Evolutionary conservation across 805 yeast species (phyloP).

Genomic region (Kuraishia piskuri): DNA sequence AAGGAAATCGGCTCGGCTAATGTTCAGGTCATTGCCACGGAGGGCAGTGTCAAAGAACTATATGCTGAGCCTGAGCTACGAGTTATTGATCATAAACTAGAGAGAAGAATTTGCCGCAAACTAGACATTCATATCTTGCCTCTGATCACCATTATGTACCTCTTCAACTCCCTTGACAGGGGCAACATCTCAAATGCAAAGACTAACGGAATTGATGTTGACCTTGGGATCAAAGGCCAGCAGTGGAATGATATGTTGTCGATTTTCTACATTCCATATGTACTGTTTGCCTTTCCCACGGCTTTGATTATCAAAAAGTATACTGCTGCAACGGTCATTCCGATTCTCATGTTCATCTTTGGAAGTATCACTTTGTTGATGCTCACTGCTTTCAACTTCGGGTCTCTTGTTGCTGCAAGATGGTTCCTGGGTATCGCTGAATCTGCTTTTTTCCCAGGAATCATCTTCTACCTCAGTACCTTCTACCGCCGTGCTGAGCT

Average conservation of each 20-base stretch:
- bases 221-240: conserved; percentile 30
- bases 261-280: conserved; percentile 36
- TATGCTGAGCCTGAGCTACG: neutral
- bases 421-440: conserved; percentile 30
- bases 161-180: conserved; percentile 39
- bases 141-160: conserved; percentile 33
- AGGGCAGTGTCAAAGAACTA: neutral
- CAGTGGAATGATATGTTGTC: conserved; percentile 36
- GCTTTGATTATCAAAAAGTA: conserved; percentile 29
- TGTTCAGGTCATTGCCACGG: neutral
- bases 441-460: conserved; percentile 30
- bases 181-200: conserved; percentile 43
- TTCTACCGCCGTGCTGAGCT: conserved; percentile 29
- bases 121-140: conserved; percentile 37
- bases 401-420: conserved; percentile 22
- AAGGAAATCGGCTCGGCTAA: neutral
- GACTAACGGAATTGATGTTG: conserved; percentile 34
- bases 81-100: conserved; percentile 7
- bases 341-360: conserved; percentile 34
- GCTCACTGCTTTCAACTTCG: conserved; percentile 31
- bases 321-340: conserved; percentile 35
- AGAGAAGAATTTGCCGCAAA: conserved; percentile 27
- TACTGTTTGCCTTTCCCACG: conserved; percentile 34
- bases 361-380: conserved; percentile 31
- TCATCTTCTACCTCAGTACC: conserved; percentile 26